phyloP scores from a whole-genome alignment of 2,329 filamentous ascomycete genomes.

The Ceratocystiopsis minuta region DNA sequence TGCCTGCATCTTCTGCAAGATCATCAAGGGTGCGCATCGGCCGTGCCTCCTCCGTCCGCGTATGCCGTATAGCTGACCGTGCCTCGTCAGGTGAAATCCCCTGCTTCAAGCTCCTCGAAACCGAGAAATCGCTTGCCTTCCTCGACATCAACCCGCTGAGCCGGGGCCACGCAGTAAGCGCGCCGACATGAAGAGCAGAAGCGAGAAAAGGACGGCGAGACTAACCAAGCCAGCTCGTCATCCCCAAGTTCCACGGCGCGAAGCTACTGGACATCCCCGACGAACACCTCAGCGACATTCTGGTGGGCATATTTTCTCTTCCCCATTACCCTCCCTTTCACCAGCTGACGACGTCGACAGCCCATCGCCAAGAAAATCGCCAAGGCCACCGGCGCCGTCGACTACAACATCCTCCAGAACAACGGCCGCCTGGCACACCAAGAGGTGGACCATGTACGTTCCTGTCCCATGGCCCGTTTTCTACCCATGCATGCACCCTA shows the following conservation, averaged over 20 bases:
- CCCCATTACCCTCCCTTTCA: neutral
- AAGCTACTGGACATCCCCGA: slow-evolving; percentile 90
- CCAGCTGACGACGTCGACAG: slow-evolving; percentile 16
- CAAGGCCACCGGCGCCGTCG: slow-evolving; percentile 49
- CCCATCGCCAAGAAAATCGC: slow-evolving; percentile 79
- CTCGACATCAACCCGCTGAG: slow-evolving; percentile 87
- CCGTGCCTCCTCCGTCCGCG: neutral
- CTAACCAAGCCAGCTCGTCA: slow-evolving; percentile 51
- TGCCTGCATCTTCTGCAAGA: slow-evolving; percentile 92
- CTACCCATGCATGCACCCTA: neutral
- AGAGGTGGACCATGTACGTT: slow-evolving; percentile 69
- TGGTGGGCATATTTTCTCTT: slow-evolving; percentile 32
- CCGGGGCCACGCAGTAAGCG: slow-evolving; percentile 67
- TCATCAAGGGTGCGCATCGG: slow-evolving; percentile 58
- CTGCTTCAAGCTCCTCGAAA: slow-evolving; percentile 90
- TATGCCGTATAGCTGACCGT: neutral
- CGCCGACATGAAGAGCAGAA: too few relatives aligned
- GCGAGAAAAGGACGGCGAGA: too few relatives aligned
- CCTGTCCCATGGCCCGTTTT: neutral
- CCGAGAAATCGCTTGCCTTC: slow-evolving; percentile 82
- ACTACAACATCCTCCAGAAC: slow-evolving; percentile 95
- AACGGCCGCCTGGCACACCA: slow-evolving; percentile 87
- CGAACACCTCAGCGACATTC: slow-evolving; percentile 62
- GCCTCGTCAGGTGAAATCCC: slow-evolving; percentile 68
- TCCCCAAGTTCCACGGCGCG: slow-evolving; percentile 84